These are phyloP conservation scores for Oryza glumipatula DNA, from an alignment of 176 grass and related monocot species.

Conservation along the genomic window DNA sequence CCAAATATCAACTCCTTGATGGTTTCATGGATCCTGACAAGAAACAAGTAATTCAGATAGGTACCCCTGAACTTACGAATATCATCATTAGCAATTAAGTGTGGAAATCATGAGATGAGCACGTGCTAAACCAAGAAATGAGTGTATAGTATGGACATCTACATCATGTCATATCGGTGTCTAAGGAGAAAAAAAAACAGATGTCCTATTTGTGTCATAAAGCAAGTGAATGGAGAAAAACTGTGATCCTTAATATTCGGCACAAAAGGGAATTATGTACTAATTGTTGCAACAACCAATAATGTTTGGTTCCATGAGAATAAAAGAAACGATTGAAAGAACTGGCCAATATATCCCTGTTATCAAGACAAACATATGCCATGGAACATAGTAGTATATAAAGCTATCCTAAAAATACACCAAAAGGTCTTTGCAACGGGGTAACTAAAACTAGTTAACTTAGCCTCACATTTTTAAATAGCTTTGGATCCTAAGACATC, in stretches of 20 bases:
- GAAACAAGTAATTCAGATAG: neutral
- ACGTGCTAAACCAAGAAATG: neutral
- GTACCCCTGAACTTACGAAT: neutral
- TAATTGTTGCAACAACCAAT: neutral
- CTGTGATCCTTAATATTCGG: neutral
- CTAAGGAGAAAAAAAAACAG: neutral
- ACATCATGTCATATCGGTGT: neutral
- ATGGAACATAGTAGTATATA: neutral
- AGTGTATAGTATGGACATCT: neutral
- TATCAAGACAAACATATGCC: no score
- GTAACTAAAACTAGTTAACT: neutral
- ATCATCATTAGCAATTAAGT: neutral
- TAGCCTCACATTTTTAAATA: neutral
- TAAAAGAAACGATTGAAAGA: constrained; percentile 17
- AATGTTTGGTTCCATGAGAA: constrained; percentile 6
- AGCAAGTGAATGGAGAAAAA: constrained; percentile 3
- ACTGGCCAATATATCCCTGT: no score
- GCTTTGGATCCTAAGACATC: neutral
- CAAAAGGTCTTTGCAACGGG: neutral
- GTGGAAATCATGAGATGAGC: neutral
- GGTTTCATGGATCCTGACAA: neutral
- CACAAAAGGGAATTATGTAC: neutral
- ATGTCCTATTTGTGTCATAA: neutral
- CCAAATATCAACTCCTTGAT: constrained; percentile 7
- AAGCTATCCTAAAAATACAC: neutral